phyloP scores from a whole-genome alignment of 1,284 basidiomycete species.

The Golubevia sp. region DNA sequence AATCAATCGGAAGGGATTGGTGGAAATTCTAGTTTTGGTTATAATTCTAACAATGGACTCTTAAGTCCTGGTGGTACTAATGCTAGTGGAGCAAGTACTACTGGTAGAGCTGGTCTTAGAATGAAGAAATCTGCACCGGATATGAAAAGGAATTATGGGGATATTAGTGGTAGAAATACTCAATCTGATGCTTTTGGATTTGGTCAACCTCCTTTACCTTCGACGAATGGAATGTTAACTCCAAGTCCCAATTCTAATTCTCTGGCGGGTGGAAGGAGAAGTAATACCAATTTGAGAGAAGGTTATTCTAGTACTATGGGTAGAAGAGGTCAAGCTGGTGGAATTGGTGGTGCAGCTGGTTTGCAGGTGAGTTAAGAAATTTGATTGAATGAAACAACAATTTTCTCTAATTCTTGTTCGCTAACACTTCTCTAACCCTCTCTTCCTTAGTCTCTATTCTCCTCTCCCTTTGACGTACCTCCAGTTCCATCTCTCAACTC shows the following conservation, averaged over 20 bases:
- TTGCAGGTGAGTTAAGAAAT: neutral
- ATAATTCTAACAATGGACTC: conserved; percentile 8
- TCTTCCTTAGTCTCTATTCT: conserved; percentile 47
- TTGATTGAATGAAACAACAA: no score
- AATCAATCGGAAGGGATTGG: neutral
- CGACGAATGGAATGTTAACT: conserved; percentile 2
- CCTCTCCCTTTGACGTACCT: conserved; percentile 43
- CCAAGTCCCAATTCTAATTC: conserved; percentile 8
- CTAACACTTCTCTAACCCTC: no score
- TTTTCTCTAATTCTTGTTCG: no score
- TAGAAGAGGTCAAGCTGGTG: conserved; percentile 1
- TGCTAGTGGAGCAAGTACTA: conserved; percentile 21
- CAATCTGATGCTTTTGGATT: neutral
- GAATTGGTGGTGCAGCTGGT: neutral
- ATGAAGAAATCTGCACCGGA: conserved; percentile 57
- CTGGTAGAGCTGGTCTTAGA: conserved; percentile 36
- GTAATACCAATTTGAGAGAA: conserved; percentile 23
- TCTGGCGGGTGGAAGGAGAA: conserved; percentile 9
- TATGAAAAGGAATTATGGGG: conserved; percentile 32
- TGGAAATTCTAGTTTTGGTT: neutral
- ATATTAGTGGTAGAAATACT: neutral
- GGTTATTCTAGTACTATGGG: conserved; percentile 36
- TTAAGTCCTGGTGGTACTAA: conserved; percentile 20
- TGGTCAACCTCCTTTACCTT: neutral
- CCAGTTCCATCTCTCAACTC: conserved; percentile 29